Base-by-base conservation (phyloP, 352 stramenopile genomes). In the Globisporangium okanoganense region DNA sequence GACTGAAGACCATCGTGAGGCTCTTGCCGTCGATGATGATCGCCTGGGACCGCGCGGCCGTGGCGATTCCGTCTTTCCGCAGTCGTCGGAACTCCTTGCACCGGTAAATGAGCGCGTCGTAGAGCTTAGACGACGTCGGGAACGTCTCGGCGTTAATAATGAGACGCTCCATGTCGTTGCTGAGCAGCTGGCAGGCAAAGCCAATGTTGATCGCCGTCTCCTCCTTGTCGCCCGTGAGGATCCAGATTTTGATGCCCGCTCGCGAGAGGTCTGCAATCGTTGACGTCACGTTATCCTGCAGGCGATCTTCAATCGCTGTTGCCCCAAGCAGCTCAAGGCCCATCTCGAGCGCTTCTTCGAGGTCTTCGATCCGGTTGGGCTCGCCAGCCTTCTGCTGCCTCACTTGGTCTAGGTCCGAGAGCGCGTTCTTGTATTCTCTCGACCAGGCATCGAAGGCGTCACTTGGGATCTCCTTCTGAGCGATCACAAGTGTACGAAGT, bases 181-280 rank as follows among this genome's bases (percentile, higher is more conserved):
- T 97, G 16, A 99, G 84, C 25, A 99, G 83, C 63, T 97, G 94
- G 51, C 96, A 99, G 0, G 85, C 85, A 75, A 92, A 97, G n/a
- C 86, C 92, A 67, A 98, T 98, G 69, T 98, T 98, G 68, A 98
- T 97, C n/a, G 95, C 94, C 0, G 95, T 98, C 65, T 98, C 94
- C 65, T 98, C 88, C 71, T 98, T 98, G 69, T 95, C 86, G 12
- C 86, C 86, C 20, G 86, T 95, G 14, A 95, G 70, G 22, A 95
- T 80, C 86, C 83, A 94, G 41, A 95, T 87, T 68, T 94, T 94
- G 60, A 95, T 83, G 3, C 85, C 82, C 18, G 86, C 86, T 0
- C 70, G 73, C 29, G 85, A 74, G 18, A 95, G 53, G 45, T 93
- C 84, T 2, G 79, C 82, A 14, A 95, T 87, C 18, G 86, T 92